Conservation (phyloP, 1,284 basidiomycete genomes). For the Cutaneotrichosporon cavernicola region DNA sequence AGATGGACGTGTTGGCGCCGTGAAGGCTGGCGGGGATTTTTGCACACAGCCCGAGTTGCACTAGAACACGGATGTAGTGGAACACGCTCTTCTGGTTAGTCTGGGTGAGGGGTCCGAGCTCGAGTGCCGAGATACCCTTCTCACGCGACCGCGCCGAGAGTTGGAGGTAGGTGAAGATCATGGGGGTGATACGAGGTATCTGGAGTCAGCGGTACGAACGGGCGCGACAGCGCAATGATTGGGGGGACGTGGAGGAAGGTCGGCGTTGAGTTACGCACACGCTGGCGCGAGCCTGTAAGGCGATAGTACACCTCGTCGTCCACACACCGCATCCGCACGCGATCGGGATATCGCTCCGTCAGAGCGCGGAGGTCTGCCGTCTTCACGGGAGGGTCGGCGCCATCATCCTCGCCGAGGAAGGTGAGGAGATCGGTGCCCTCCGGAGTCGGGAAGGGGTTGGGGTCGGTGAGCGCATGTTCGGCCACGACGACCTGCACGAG, state of each 20-base stretch:
- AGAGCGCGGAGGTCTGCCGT: slow-evolving; percentile 31
- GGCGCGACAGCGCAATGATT: not conserved
- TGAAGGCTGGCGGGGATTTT: slow-evolving; percentile 41
- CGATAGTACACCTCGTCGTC: slow-evolving; percentile 49
- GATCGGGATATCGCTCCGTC: slow-evolving; percentile 36
- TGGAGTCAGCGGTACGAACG: slow-evolving; percentile 19
- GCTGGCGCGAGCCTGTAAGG: slow-evolving; percentile 43
- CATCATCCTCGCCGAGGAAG: slow-evolving; percentile 35
- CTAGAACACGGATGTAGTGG: slow-evolving; percentile 44
- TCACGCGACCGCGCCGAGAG: slow-evolving; percentile 25
- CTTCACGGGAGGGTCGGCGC: slow-evolving; percentile 15
- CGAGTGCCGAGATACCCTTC: slow-evolving; percentile 25
- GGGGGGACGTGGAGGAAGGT: not conserved
- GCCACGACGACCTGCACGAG: slow-evolving; percentile 37
- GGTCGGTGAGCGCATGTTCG: slow-evolving; percentile 30
- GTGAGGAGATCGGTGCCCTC: slow-evolving; percentile 27
- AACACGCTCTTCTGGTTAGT: slow-evolving; percentile 45
- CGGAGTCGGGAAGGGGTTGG: slow-evolving; percentile 14
- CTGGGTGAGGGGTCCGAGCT: slow-evolving; percentile 43
- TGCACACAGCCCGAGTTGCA: slow-evolving; percentile 38
- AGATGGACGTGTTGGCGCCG: slow-evolving; percentile 39
- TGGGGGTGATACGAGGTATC: slow-evolving; percentile 38
- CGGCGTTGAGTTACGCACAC: slow-evolving; percentile 24
- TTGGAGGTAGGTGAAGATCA: slow-evolving; percentile 36
- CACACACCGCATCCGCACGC: slow-evolving; percentile 43